Base-by-base conservation (phyloP, 1,139 yeast species). In the Taphrina sp. region DNA sequence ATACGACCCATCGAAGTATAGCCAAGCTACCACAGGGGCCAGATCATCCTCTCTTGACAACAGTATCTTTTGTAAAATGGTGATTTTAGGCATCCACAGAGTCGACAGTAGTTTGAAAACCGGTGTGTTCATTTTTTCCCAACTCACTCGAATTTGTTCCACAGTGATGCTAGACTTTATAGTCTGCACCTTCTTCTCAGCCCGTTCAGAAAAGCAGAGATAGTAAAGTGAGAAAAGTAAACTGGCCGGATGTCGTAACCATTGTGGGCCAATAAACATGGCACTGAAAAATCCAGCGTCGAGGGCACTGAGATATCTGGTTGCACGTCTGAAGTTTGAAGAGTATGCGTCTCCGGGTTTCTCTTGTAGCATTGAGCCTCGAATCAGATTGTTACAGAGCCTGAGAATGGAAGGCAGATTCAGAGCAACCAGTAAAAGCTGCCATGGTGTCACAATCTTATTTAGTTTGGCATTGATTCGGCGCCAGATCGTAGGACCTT, bases 261-360 rank as follows among this genome's bases (percentile, higher is more conserved):
- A 52, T 23, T 55, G 56, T 8, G 64, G 62, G 14, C 53, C 42
- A 16, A 64, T 56, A 10, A 62, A 54, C 66, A 64, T 64, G 12
- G 66, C 66, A 3, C 66, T 64, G 65, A 64, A 64, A 35, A 64
- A 64, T 5, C 66, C 66, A 2, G 66, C 66, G 37, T 64, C 66
- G 22, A 64, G 55, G 3, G 66, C 66, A 1, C 64, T 64, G 22
- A 64, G 45, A 8, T 64, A 54, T 65, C 66, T 62, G 4, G 64
- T 47, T 10, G 65, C 66, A 8, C 66, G 47, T 43, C 45, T 64
- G 52, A 63, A 64, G 23, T 58, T 42, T 17, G 61, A 46, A 10
- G 62, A 57, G 49, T 64, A 64, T 36, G 62, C 39, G 41, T 61
- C 57, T 14, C 63, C 63, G 23, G 64, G 38, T 1, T 66, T 66